Conservation (phyloP, 768 basidiomycete genomes). For the Xanthoconium purpureum region DNA sequence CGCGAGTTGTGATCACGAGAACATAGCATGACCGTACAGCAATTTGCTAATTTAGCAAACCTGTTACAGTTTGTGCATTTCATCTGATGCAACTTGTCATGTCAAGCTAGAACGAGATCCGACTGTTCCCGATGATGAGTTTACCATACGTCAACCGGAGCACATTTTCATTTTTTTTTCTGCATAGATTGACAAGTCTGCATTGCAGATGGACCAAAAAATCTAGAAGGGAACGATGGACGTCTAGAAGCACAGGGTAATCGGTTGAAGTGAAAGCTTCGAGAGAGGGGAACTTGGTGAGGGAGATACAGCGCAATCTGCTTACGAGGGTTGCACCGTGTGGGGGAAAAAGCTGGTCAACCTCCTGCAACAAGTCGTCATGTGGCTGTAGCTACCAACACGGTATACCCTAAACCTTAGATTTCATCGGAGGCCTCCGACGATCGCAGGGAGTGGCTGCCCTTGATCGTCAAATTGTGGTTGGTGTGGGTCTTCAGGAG, state of each 20-base stretch:
- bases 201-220: background rate
- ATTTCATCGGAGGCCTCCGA: conserved; percentile 6
- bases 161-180: background rate
- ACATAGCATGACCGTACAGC: background rate
- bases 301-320: background rate
- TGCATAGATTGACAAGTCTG: background rate
- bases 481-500: background rate
- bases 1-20: conserved; percentile 10
- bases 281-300: background rate
- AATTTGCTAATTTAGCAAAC: conserved; percentile 8
- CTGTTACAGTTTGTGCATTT: background rate
- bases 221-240: background rate
- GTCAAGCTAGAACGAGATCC: background rate
- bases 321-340: conserved; percentile 10
- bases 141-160: background rate
- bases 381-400: conserved; percentile 1
- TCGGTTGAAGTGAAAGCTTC: background rate
- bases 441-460: conserved; percentile 8
- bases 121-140: background rate
- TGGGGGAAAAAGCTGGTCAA: conserved; percentile 1
- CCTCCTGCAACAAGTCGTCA: background rate
- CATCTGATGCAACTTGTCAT: conserved; percentile 1
- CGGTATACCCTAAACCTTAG: conserved; percentile 12
- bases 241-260: conserved; percentile 2
- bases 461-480: conserved; percentile 4